These are phyloP conservation scores for Sphagnum magellanicum DNA, from an alignment of 228 moss, liverwort and hornwort species.

Conservation along the genomic window DNA sequence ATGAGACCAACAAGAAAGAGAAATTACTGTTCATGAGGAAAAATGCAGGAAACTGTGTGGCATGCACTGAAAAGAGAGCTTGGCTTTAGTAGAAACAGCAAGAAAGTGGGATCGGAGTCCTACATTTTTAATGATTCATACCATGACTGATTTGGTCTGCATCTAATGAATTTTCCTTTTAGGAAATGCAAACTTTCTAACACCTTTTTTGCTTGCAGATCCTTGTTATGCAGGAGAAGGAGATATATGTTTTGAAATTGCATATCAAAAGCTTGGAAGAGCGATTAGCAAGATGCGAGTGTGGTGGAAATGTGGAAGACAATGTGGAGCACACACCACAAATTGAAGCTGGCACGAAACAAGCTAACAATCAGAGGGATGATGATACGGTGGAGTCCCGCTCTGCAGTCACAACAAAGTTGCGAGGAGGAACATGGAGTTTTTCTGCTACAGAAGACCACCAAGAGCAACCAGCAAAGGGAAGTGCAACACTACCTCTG, in stretches of 20 bases:
- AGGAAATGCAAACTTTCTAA: no score
- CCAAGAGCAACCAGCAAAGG: conserved; percentile 10
- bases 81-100: no score
- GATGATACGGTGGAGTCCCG: conserved; percentile 20
- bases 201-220: conserved; percentile 17
- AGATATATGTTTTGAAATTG: conserved; percentile 33
- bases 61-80: no score
- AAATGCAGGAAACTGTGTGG: no score
- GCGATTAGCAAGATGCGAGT: conserved; percentile 25
- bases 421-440: conserved; percentile 21
- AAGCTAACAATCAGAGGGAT: background rate
- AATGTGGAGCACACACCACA: conserved; percentile 9
- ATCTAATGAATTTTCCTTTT: no score
- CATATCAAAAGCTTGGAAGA: conserved; percentile 30
- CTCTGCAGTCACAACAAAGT: conserved; percentile 17
- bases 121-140: no score
- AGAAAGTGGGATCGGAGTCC: no score
- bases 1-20: no score
- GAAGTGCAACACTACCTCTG: background rate
- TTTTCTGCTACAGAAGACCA: background rate
- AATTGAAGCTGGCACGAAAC: background rate
- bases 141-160: no score
- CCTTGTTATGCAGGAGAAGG: conserved; percentile 44
- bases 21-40: no score
- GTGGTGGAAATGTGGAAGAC: conserved; percentile 16